These are phyloP conservation scores for Polygonum maritimum DNA, from an alignment of 148 eudicot species.

Conservation along the genomic window DNA sequence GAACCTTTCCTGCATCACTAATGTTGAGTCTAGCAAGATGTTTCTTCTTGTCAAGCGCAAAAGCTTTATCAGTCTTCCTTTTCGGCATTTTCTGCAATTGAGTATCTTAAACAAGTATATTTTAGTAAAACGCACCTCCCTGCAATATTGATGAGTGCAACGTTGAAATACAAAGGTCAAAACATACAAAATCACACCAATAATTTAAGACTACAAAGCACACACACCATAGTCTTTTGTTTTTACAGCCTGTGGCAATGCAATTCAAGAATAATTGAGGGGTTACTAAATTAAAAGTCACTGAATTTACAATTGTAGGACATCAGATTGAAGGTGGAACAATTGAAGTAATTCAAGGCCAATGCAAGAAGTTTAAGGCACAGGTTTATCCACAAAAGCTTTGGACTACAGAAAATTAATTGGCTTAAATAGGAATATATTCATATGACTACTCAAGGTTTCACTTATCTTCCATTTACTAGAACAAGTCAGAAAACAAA, in stretches of 20 bases:
- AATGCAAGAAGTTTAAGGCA: not conserved
- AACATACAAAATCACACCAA: not conserved
- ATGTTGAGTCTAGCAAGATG: conserved; percentile 94
- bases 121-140: conserved; percentile 29
- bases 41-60: conserved; percentile 78
- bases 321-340: not conserved
- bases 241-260: not conserved
- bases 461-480: not conserved
- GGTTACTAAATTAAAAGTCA: not conserved
- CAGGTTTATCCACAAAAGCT: not conserved
- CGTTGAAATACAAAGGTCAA: not conserved
- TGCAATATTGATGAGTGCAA: not conserved
- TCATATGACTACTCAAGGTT: not conserved
- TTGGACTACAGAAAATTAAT: not conserved
- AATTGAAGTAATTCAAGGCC: not conserved
- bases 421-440: not conserved
- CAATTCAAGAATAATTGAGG: not conserved
- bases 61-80: conserved; percentile 93
- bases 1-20: conserved; percentile 76
- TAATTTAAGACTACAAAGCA: not conserved
- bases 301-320: not conserved
- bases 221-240: not conserved
- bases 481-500: not conserved
- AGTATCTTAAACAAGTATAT: conserved; percentile 57
- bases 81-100: conserved; percentile 99